Conservation (phyloP, 352 stramenopile genomes). For the Globisporangium abappressorium region DNA sequence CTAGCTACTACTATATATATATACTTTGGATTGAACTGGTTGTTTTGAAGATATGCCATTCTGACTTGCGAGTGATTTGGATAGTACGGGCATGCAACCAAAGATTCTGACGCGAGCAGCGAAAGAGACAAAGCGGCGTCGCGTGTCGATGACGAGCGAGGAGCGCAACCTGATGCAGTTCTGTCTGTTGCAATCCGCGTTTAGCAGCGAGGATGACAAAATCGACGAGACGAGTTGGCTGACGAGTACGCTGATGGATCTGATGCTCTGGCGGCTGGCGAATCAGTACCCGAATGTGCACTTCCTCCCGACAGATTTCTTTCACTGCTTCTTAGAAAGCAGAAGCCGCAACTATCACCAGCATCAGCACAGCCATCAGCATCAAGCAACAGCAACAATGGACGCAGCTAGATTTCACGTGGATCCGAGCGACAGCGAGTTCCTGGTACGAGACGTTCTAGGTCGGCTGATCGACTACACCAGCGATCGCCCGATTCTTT, state of each 20-base stretch:
- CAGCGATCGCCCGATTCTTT: conserved; percentile 60
- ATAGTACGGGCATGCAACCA: conserved; percentile 7
- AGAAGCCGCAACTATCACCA: conserved; percentile 11
- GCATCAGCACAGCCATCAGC: conserved; percentile 3
- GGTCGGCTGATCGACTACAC: conserved; percentile 62
- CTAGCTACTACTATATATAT: background rate
- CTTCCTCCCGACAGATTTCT: conserved; percentile 88
- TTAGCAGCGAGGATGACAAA: conserved; percentile 47
- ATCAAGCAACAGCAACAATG: background rate
- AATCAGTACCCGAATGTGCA: conserved; percentile 61
- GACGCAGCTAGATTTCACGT: background rate
- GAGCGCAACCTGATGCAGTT: conserved; percentile 19
- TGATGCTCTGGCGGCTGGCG: conserved; percentile 82
- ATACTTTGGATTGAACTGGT: background rate
- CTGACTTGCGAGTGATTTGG: background rate
- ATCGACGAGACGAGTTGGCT: conserved; percentile 84
- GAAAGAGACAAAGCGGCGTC: conserved; percentile 6
- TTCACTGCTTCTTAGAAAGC: conserved; percentile 54
- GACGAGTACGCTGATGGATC: conserved; percentile 78
- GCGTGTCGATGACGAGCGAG: conserved; percentile 11
- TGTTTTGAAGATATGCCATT: background rate
- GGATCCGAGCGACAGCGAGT: conserved; percentile 1
- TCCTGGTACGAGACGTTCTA: conserved; percentile 60
- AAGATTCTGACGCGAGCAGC: conserved; percentile 6
- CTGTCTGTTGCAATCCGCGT: conserved; percentile 48